Evolutionary conservation across 2,329 filamentous ascomycete genomes (phyloP), one percentile per base, ranked within the genome.

Genomic region (Penicillium sp.): DNA sequence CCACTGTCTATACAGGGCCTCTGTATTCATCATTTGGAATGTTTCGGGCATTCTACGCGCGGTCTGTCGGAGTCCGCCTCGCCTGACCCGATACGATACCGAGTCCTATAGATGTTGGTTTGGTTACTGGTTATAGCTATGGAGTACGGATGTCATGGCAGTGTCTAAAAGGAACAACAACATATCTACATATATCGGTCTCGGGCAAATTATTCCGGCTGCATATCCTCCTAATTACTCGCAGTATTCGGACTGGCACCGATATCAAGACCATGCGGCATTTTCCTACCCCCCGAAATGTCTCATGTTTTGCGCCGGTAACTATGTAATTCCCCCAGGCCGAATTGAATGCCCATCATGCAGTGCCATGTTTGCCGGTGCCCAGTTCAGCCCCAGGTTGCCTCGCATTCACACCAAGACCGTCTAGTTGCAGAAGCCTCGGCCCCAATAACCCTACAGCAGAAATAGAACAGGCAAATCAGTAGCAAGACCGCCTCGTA

Each of bases 261-360:
- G 29, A 30, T 34, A 32, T 29, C 30, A 27, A 36, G 15, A 9
- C 12, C 32, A 44, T 42, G 39, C 24, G 44, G 30, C 18, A 46
- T 33, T 32, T 42, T 24, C 46, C 26, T 4, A 43, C 40, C 43
- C n/a, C 12, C 5, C 24, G 49, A 9, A 49, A 47, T 57, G 49
- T 55, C 49, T 52, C 42, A 45, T 46, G 27, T 51, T 29, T 42
- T 27, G 17, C 15, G 3, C 24, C 13, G 13, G 21, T n/a, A n/a
- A n/a, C n/a, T n/a, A n/a, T n/a, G 36, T 40, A 40, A 40, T 27
- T 13, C 37, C 43, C 39, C 46, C 34, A 39, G 45, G 23, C 33
- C 43, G 36, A 50, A 43, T 48, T 49, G 26, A 21, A 46, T 47
- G 9, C 43, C 47, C 39, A 45, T 47, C 44, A 26, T 52, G 40